A percentile compares a stretch with the other conserved stretches of the same genome.
Evolutionary conservation across 805 yeast genomes (phyloP).

Genomic region (Monosporozyma aerobia): DNA sequence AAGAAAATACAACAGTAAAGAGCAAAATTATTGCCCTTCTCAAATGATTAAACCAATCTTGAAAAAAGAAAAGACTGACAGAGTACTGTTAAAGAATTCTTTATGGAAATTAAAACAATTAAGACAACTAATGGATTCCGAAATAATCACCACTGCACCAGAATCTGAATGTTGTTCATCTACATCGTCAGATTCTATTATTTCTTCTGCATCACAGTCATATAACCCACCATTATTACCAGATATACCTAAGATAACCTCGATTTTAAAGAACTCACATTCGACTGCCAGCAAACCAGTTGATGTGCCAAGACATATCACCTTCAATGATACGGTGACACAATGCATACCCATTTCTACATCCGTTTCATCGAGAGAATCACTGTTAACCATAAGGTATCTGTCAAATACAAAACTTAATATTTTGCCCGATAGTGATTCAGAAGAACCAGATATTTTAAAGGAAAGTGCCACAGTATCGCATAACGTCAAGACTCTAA

Average conservation of each 20-base stretch:
- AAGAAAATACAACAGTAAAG: neutral
- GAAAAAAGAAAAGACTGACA: slow-evolving; percentile 71
- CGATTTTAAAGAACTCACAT: neutral
- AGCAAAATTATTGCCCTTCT: neutral
- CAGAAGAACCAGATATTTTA: slow-evolving; percentile 22
- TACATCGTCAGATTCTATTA: neutral
- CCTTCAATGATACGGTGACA: slow-evolving; percentile 6
- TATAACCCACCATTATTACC: neutral
- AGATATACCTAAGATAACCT: neutral
- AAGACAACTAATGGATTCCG: neutral
- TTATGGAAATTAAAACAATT: slow-evolving; percentile 16
- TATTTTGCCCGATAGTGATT: slow-evolving; percentile 21
- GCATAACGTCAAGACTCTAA: slow-evolving; percentile 46
- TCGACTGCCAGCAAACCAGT: neutral
- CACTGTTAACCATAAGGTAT: neutral
- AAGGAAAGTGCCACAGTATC: slow-evolving; percentile 40
- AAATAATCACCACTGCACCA: neutral
- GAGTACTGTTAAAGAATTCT: slow-evolving; percentile 37
- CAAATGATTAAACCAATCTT: slow-evolving; percentile 52
- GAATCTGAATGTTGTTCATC: neutral
- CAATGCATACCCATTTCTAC: slow-evolving; percentile 6
- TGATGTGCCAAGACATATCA: slow-evolving; percentile 6
- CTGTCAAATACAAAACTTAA: slow-evolving; percentile 6
- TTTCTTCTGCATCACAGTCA: neutral
- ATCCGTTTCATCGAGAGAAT: neutral